These are phyloP conservation scores for Pontederia crassipes DNA, from an alignment of 176 grass and related monocot species.

Conservation along the genomic window DNA sequence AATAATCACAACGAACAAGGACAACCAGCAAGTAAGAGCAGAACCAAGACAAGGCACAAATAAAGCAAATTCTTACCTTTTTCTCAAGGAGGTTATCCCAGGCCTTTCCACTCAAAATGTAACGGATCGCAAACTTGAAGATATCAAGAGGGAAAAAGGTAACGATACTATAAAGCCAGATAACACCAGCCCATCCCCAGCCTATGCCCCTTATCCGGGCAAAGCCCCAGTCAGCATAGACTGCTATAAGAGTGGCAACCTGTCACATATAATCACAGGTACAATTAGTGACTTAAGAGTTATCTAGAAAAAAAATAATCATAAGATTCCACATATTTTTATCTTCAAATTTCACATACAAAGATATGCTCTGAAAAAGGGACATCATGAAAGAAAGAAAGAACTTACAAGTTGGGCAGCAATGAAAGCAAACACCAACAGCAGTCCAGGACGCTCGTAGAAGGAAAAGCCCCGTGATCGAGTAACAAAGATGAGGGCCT, in stretches of 20 bases:
- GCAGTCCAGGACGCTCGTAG: slow-evolving; percentile 50
- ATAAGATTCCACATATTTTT: background rate
- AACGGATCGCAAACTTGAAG: slow-evolving; percentile 80
- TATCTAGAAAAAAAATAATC: background rate
- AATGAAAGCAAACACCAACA: slow-evolving; percentile 54
- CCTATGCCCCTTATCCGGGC: slow-evolving; percentile 59
- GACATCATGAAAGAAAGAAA: background rate
- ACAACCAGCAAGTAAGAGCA: background rate
- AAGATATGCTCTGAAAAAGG: too few species aligned
- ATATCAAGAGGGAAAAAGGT: slow-evolving; percentile 73
- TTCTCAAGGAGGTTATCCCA: slow-evolving; percentile 82
- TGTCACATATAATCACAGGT: slow-evolving; percentile 11
- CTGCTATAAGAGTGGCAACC: slow-evolving; percentile 59
- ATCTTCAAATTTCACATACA: too few species aligned
- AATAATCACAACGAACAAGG: background rate
- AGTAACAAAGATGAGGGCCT: slow-evolving; percentile 98
- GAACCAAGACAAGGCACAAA: background rate
- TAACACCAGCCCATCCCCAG: slow-evolving; percentile 88
- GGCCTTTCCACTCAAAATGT: slow-evolving; percentile 74
- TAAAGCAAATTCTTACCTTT: slow-evolving; percentile 32
- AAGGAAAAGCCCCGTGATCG: slow-evolving; percentile 60
- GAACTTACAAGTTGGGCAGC: slow-evolving; percentile 74
- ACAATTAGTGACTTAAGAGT: background rate
- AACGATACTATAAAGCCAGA: slow-evolving; percentile 80
- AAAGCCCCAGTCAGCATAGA: slow-evolving; percentile 50